Percentiles rank a stretch among this genome's conserved stretches.
These are phyloP conservation scores for Theileria sp. DNA, from an alignment of 169 alveolate genomes.

Conservation along the genomic window DNA sequence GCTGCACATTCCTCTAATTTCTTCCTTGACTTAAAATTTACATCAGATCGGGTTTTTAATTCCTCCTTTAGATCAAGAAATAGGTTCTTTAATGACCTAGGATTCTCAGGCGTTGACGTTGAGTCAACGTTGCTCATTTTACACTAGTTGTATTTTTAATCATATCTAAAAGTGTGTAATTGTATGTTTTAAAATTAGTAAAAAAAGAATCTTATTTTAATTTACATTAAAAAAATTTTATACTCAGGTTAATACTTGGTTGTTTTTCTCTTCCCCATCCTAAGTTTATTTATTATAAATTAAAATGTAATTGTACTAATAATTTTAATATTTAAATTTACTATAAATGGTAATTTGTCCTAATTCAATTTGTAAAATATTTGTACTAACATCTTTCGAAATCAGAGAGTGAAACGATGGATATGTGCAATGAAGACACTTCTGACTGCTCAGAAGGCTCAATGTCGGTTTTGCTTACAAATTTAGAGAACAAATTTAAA, in stretches of 20 bases:
- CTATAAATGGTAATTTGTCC: slow-evolving; percentile 7
- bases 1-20: slow-evolving; percentile 10
- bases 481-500: slow-evolving; percentile 23
- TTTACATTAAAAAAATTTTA: background rate
- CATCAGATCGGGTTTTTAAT: background rate
- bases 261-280: slow-evolving; percentile 5
- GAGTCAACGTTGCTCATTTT: slow-evolving; percentile 18
- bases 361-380: background rate
- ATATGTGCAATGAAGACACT: background rate
- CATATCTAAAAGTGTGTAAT: background rate
- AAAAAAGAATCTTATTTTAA: background rate
- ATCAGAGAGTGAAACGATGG: background rate
- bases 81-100: slow-evolving; percentile 4
- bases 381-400: background rate
- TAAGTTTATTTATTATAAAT: background rate
- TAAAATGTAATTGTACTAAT: background rate
- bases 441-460: slow-evolving; percentile 17
- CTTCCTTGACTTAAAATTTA: background rate
- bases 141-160: background rate
- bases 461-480: slow-evolving; percentile 24
- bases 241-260: background rate
- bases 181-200: background rate
- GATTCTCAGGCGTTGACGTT: slow-evolving; percentile 1
- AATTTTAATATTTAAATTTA: background rate
- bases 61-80: slow-evolving; percentile 10